phyloP scores from a whole-genome alignment of 352 stramenopile species.

The Phytophthora megakarya region DNA sequence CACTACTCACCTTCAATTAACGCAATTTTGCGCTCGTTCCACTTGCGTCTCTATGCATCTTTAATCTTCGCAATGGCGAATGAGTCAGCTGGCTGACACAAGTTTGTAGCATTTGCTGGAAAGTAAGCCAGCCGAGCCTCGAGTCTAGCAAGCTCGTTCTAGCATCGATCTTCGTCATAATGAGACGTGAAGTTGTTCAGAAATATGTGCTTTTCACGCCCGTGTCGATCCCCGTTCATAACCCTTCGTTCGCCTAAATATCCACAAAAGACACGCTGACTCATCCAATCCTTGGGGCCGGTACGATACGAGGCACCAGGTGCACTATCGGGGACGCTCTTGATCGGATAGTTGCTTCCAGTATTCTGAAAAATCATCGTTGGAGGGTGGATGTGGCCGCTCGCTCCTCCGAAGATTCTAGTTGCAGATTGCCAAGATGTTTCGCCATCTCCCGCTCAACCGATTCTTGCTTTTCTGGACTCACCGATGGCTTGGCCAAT shows the following conservation, averaged over 20 bases:
- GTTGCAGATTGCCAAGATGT: too few species aligned
- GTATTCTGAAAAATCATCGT: conserved; percentile 44
- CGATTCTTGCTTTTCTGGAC: too few species aligned
- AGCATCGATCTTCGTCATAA: conserved; percentile 2
- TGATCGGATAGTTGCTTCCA: conserved; percentile 25
- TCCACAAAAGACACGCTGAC: conserved; percentile 26
- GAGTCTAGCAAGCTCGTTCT: too few species aligned
- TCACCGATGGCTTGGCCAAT: too few species aligned
- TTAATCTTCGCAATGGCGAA: conserved; percentile 44
- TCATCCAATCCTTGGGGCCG: conserved; percentile 33
- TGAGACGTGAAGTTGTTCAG: conserved; percentile 29
- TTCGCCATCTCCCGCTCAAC: too few species aligned
- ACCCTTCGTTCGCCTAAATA: conserved; percentile 26
- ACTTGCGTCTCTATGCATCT: too few species aligned
- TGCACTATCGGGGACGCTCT: conserved; percentile 20
- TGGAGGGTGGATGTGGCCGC: conserved; percentile 19
- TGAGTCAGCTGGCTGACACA: conserved; percentile 37
- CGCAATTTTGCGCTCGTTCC: conserved; percentile 33
- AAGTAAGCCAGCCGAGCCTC: conserved; percentile 24
- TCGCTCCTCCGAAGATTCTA: conserved; percentile 18
- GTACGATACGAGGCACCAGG: conserved; percentile 30
- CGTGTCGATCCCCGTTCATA: conserved; percentile 6
- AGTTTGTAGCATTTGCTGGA: conserved; percentile 23
- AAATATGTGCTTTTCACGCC: conserved; percentile 24
- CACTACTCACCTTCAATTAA: conserved; percentile 30